Conservation (phyloP, 192 early-diverging fungal genomes). For the Linnemannia exigua region DNA sequence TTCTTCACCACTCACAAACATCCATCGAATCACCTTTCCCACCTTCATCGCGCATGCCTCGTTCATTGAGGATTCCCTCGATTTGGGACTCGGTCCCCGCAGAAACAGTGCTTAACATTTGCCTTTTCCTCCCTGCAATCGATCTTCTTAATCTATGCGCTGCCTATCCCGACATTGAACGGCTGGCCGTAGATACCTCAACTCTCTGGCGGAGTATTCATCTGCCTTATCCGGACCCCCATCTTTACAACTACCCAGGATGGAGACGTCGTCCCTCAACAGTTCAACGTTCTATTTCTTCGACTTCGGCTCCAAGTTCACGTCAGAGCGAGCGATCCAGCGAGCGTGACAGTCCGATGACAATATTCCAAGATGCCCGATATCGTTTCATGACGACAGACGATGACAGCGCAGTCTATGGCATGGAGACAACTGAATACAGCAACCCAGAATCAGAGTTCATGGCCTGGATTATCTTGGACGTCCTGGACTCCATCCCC, state of each 20-base stretch:
- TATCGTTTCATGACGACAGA: slow-evolving; percentile 18
- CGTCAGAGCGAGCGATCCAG: not conserved
- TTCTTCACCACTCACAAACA: not conserved
- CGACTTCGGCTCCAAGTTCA: not conserved
- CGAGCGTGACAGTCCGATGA: not conserved
- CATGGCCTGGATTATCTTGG: slow-evolving; percentile 36
- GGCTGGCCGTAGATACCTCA: slow-evolving; percentile 1
- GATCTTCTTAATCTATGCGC: slow-evolving; percentile 34
- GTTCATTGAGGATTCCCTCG: not conserved
- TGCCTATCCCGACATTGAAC: slow-evolving; percentile 28
- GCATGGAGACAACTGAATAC: slow-evolving; percentile 9
- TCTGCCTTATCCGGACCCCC: slow-evolving; percentile 36
- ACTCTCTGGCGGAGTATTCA: slow-evolving; percentile 25
- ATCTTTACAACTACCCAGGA: slow-evolving; percentile 32
- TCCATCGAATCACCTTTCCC: not conserved
- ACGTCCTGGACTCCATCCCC: slow-evolving; percentile 25
- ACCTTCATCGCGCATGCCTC: not conserved
- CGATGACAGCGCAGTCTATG: slow-evolving; percentile 17
- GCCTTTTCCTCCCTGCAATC: slow-evolving; percentile 23
- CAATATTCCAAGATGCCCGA: slow-evolving; percentile 16
- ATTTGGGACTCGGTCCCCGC: slow-evolving; percentile 29
- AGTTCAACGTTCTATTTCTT: not conserved
- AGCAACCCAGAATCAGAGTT: not conserved
- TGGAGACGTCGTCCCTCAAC: slow-evolving; percentile 6
- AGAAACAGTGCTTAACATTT: slow-evolving; percentile 21